Evolutionary conservation across 1,139 yeast genomes (phyloP).

Genomic region (Blastobotrys elegans): DNA sequence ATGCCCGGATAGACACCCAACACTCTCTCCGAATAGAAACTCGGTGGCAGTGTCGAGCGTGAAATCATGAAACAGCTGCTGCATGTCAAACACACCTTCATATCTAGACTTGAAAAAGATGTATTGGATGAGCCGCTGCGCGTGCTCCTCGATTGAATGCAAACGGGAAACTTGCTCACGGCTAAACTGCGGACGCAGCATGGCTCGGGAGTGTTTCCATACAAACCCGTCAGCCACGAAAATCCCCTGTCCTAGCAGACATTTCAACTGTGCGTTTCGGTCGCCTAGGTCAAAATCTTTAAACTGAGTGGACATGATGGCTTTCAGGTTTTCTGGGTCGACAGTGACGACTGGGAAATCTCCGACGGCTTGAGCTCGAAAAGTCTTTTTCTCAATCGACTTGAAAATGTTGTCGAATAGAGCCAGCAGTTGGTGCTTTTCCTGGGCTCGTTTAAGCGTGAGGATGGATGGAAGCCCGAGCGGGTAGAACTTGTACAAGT

Average conservation of each 20-base stretch:
- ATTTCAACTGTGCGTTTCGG: constrained; percentile 41
- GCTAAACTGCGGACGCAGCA: constrained; percentile 55
- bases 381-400: constrained; percentile 12
- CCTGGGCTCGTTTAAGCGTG: constrained; percentile 8
- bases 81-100: constrained; percentile 42
- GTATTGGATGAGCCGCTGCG: constrained; percentile 31
- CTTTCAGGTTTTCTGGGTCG: constrained; percentile 44
- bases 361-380: constrained; percentile 16
- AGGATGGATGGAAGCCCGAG: constrained; percentile 12
- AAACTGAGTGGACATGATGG: constrained; percentile 39
- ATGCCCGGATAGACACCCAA: constrained; percentile 32
- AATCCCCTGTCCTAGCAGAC: constrained; percentile 51
- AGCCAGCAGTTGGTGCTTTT: constrained; percentile 5
- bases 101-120: constrained; percentile 13
- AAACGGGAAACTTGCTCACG: constrained; percentile 52
- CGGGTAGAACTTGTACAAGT: constrained; percentile 27
- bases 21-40: constrained; percentile 52
- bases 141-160: constrained; percentile 42
- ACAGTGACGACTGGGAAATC: constrained; percentile 32
- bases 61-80: constrained; percentile 45
- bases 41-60: constrained; percentile 58
- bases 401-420: constrained; percentile 7
- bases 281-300: constrained; percentile 47
- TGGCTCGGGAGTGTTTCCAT: constrained; percentile 53
- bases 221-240: constrained; percentile 51